Conservation (phyloP, 2,329 filamentous ascomycete genomes). For the Beauveria australis region DNA sequence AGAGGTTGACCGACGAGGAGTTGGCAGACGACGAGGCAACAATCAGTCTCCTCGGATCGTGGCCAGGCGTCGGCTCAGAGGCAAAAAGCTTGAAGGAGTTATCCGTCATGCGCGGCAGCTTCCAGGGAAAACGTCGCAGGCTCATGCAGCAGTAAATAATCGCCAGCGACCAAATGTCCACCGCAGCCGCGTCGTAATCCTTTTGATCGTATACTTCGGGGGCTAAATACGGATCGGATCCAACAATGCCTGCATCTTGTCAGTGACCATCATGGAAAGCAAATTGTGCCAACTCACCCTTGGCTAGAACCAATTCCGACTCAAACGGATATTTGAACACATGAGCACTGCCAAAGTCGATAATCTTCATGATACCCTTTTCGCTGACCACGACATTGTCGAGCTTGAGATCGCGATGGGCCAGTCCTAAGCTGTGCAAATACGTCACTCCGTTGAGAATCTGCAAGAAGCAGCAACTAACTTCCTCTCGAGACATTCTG, state of each 20-base stretch:
- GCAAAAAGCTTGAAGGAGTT: slow-evolving; percentile 94
- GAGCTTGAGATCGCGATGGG: slow-evolving; percentile 89
- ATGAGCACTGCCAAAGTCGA: slow-evolving; percentile 95
- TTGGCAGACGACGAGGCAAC: slow-evolving; percentile 24
- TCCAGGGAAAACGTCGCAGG: slow-evolving; percentile 91
- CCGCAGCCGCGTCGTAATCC: slow-evolving; percentile 87
- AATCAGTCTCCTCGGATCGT: slow-evolving; percentile 48
- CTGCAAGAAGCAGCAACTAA: slow-evolving; percentile 86
- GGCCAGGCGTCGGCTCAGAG: slow-evolving; percentile 70
- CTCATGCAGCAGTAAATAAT: slow-evolving; percentile 99
- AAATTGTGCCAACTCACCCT: slow-evolving; percentile 21
- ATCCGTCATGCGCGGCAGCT: slow-evolving; percentile 81
- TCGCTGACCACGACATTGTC: slow-evolving; percentile 98
- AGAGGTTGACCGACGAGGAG: slow-evolving; percentile 35
- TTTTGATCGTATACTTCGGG: slow-evolving; percentile 92
- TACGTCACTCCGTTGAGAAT: slow-evolving; percentile 93
- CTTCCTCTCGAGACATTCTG: slow-evolving; percentile 87
- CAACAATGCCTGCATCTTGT: slow-evolving; percentile 48
- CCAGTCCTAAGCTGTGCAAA: slow-evolving; percentile 87
- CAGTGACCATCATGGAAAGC: background rate
- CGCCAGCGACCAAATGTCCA: slow-evolving; percentile 95
- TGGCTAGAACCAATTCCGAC: slow-evolving; percentile 43
- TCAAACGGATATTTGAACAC: slow-evolving; percentile 98
- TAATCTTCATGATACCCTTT: slow-evolving; percentile 97
- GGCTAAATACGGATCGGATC: slow-evolving; percentile 90